Conservation (phyloP, 306 rosid species). For the Vigna hirtella region DNA sequence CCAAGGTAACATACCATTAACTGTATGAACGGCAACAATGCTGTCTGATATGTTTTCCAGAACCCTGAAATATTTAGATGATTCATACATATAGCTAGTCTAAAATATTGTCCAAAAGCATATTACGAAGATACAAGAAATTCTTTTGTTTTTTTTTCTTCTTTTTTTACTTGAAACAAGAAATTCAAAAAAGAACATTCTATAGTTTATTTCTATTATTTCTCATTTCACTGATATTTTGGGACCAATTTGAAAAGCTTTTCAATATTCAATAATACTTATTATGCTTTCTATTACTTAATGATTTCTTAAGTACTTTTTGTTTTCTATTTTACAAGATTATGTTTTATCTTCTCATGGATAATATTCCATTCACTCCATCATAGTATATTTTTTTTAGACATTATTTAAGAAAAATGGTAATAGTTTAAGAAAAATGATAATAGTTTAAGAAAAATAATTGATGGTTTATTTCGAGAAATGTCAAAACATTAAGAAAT, state of each 20-base stretch:
- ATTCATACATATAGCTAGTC: background rate
- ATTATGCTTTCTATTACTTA: too few relatives aligned
- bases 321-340: too few relatives aligned
- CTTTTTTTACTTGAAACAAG: background rate
- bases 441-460: too few relatives aligned
- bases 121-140: background rate
- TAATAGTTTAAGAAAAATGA: too few relatives aligned
- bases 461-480: too few relatives aligned
- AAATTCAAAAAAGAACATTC: background rate
- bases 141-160: background rate
- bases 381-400: too few relatives aligned
- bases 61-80: constrained; percentile 49
- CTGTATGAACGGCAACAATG: constrained; percentile 51
- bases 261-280: too few relatives aligned
- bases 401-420: too few relatives aligned
- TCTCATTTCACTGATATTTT: background rate
- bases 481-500: background rate
- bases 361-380: too few relatives aligned
- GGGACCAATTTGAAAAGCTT: background rate
- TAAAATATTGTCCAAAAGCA: background rate
- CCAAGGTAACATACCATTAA: constrained; percentile 41
- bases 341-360: too few relatives aligned
- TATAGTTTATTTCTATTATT: too few relatives aligned
- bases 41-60: constrained; percentile 54
- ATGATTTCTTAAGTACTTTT: too few relatives aligned